A percentile compares a stretch with the other conserved stretches of the same genome.
phyloP scores from a whole-genome alignment of 139 green algal genomes.

The Chlamydomonas eustigma region DNA sequence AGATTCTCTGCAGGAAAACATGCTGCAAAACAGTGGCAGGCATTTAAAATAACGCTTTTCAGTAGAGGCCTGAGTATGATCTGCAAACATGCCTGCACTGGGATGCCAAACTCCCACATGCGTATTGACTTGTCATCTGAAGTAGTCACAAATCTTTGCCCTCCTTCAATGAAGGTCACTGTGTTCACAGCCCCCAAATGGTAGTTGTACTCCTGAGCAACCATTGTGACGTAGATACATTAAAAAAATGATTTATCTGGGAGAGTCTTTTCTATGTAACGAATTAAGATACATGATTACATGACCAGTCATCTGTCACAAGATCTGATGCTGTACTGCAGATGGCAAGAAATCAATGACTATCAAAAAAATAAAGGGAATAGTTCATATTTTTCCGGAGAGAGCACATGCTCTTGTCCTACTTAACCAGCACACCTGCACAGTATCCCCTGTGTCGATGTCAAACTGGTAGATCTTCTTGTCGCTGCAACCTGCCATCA shows the following conservation, averaged over 20 bases:
- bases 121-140: conserved; percentile 96
- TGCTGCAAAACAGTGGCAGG: neutral
- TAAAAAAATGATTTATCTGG: no score
- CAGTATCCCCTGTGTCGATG: conserved; percentile 75
- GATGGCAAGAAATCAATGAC: no score
- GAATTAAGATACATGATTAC: no score
- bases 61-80: no score
- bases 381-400: no score
- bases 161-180: conserved; percentile 95
- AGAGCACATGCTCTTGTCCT: no score
- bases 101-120: conserved; percentile 98
- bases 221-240: no score
- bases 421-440: conserved; percentile 64
- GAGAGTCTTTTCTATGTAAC: no score
- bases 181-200: conserved; percentile 96
- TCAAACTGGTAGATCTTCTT: conserved; percentile 97
- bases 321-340: no score
- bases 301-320: no score
- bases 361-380: no score
- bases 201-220: conserved; percentile 89
- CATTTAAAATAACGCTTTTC: no score
- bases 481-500: conserved; percentile 85
- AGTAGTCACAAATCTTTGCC: conserved; percentile 77
- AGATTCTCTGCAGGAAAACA: neutral
- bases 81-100: conserved; percentile 70